Base-by-base conservation (phyloP, 768 basidiomycete species). In the Suillus subluteus region DNA sequence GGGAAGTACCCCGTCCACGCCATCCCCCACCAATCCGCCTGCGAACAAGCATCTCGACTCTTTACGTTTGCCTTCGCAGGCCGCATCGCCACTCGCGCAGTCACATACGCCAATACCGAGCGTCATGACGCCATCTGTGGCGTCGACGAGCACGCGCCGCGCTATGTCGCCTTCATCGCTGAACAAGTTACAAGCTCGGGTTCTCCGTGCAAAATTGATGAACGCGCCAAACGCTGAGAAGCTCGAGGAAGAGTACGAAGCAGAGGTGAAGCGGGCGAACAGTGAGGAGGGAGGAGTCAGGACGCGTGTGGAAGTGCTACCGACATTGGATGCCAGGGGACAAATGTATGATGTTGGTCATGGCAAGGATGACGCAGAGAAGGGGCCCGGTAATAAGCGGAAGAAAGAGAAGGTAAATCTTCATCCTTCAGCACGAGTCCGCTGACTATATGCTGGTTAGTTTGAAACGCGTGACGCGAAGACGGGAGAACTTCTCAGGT, bases 111-210 rank as follows among this genome's bases (percentile, higher is more conserved):
- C 97, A 3, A 89, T 99, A 62, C 97, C 96, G 0, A 90, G 90
- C 2, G 96, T 96, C 7, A 89, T 98, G 85, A 92, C 94, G 0
- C 96, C 96, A 2, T 82, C 86, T 15, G 63, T 73, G 26, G 71
- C 75, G 30, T 67, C 72, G 15, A 66, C 71, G 63, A 71, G 79
- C 11, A 80, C 75, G 32, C 73, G 66, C 13, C 83, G 89, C 6
- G 83, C 84, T 1, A 73, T 92, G 64, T 91, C 91, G 0, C 89
- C 90, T 3, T 90, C 91, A 1, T 92, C 91, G 18, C 80, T 99
- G 56, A 99, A 99, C 76, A 92, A 89, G 73, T 79, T 99, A 2
- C 97, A 99, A 77, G 97, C 97, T 4, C 91, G 91, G 70, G 96
- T 98, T 2, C 81, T 99, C 11, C 89, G 94, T 43, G 96, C 98